Evolutionary conservation across 176 grass and related monocot genomes (phyloP).

Genomic region (Triticum dicoccoides): DNA sequence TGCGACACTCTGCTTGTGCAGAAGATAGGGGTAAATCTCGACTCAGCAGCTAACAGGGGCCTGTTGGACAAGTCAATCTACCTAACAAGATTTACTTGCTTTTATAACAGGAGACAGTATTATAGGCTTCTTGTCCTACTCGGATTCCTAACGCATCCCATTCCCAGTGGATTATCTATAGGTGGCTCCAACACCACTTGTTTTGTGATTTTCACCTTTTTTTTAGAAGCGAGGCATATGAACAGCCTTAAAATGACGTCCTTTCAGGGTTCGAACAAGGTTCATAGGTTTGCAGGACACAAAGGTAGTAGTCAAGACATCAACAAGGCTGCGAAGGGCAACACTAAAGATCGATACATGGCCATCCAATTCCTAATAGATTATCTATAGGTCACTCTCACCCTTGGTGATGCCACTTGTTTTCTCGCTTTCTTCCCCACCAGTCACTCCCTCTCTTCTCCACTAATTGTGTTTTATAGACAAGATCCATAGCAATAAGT

Average conservation of each 20-base stretch:
- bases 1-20: too few relatives aligned
- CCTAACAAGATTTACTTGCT: background rate
- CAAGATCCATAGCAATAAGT: too few relatives aligned
- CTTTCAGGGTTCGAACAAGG: too few relatives aligned
- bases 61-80: background rate
- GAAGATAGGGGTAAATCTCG: too few relatives aligned
- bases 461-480: background rate
- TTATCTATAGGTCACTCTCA: background rate
- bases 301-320: too few relatives aligned
- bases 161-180: background rate
- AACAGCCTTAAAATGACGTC: too few relatives aligned
- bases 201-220: too few relatives aligned
- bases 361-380: background rate
- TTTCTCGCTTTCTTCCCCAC: background rate
- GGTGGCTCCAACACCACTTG: background rate
- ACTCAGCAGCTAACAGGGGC: background rate
- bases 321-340: too few relatives aligned
- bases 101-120: background rate
- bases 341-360: too few relatives aligned
- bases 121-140: fast-evolving
- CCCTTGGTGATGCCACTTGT: background rate
- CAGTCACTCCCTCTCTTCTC: background rate
- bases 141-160: background rate
- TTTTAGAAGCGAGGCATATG: too few relatives aligned
- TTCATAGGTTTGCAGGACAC: too few relatives aligned